Conservation (phyloP, 2,329 filamentous ascomycete species). For the Triangularia setosa region DNA sequence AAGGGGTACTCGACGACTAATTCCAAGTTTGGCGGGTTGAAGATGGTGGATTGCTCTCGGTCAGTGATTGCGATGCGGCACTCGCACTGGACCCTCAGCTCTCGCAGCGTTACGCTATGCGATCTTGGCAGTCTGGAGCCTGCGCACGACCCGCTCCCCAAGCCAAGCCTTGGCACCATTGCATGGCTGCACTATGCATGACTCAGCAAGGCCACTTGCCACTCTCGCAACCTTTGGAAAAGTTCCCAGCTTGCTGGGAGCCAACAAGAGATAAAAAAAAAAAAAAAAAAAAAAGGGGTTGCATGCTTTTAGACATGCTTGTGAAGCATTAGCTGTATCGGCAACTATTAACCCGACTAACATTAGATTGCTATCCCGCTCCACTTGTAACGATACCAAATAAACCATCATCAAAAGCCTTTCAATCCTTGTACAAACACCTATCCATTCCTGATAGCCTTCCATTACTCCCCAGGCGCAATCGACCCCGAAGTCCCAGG, state of each 20-base stretch:
- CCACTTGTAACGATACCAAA: not conserved
- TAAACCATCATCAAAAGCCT: not conserved
- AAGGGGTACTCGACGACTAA: not conserved
- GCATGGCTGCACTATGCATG: not conserved
- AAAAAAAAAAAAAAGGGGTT: no score
- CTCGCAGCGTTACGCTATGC: not conserved
- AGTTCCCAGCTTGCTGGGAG: no score
- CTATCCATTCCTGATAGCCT: not conserved
- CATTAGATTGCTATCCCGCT: not conserved
- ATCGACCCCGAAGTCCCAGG: constrained; percentile 26
- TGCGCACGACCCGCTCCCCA: not conserved
- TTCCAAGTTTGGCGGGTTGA: not conserved
- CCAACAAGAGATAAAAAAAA: no score
- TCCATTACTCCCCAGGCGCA: constrained; percentile 9
- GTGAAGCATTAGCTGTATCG: no score
- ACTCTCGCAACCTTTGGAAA: no score
- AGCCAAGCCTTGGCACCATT: not conserved
- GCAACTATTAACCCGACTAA: no score
- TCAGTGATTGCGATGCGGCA: not conserved
- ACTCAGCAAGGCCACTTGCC: no score
- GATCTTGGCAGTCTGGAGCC: not conserved
- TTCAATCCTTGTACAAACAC: not conserved
- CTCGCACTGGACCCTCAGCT: not conserved
- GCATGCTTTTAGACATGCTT: no score
- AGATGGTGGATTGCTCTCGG: not conserved